A percentile compares a stretch with the other conserved stretches of the same genome.
Evolutionary conservation across 2,329 filamentous ascomycete species (phyloP).

Genomic region (Aspergillus aculeatus): DNA sequence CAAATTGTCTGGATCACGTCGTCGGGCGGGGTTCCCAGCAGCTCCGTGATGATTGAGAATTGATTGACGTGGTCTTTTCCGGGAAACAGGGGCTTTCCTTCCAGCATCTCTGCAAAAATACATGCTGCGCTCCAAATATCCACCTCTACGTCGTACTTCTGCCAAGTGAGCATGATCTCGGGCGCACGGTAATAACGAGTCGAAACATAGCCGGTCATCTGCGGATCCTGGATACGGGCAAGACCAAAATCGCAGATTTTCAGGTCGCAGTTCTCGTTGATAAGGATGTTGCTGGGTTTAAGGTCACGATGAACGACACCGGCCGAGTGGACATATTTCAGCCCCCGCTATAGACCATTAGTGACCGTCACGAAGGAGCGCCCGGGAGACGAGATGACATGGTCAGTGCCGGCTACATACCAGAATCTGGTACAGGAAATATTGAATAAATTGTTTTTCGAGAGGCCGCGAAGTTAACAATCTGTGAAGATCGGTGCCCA

Average conservation of each 20-base stretch:
- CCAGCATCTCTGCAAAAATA: constrained; percentile 99
- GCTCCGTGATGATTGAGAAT: constrained; percentile 98
- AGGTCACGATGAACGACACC: constrained; percentile 96
- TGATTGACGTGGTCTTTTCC: constrained; percentile 99
- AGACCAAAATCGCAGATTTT: constrained; percentile 99
- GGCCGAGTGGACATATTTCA: constrained; percentile 99
- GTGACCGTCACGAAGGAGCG: constrained; percentile 4
- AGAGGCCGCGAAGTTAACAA: constrained; percentile 91
- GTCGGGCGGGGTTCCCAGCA: constrained; percentile 92
- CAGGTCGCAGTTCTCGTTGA: constrained; percentile 99
- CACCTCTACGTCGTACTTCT: constrained; percentile 99
- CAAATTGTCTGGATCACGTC: constrained; percentile 99
- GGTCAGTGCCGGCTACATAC: constrained; percentile 53
- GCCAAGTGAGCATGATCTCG: constrained; percentile 99
- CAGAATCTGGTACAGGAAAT: constrained; percentile 98
- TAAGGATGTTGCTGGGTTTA: constrained; percentile 97
- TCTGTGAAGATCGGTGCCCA: constrained; percentile 94
- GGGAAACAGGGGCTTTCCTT: constrained; percentile 96
- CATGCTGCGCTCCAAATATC: constrained; percentile 99
- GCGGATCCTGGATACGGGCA: constrained; percentile 95
- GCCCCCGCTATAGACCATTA: constrained; percentile 66
- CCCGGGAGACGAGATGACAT: background rate
- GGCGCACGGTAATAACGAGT: constrained; percentile 98
- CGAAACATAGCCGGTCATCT: constrained; percentile 99
- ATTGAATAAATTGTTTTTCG: constrained; percentile 99